Percentiles rank a stretch among this genome's conserved stretches.
Evolutionary conservation across 1,284 basidiomycete genomes (phyloP).

Genomic region (Singerocomus inundabilis): DNA sequence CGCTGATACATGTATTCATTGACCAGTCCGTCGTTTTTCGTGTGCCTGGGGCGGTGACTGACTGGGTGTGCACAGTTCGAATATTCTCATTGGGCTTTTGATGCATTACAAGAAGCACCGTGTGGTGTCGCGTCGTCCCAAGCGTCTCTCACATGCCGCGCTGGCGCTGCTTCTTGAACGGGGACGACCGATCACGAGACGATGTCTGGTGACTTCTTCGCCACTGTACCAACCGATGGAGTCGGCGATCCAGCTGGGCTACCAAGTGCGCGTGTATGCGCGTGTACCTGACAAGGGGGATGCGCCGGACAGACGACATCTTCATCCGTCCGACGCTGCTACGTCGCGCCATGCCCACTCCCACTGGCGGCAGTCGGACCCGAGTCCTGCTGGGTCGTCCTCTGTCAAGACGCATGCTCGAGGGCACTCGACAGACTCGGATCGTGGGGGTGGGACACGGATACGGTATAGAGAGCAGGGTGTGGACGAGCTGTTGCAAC

Average conservation of each 20-base stretch:
- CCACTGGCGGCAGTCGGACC: constrained; percentile 28
- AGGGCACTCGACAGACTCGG: constrained; percentile 31
- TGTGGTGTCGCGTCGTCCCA: constrained; percentile 31
- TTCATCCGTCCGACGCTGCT: constrained; percentile 12
- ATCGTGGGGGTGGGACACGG: constrained; percentile 33
- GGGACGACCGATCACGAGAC: constrained; percentile 62
- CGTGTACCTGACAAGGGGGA: constrained; percentile 74
- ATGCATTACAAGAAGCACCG: constrained; percentile 58
- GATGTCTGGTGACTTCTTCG: constrained; percentile 78
- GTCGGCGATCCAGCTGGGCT: constrained; percentile 69
- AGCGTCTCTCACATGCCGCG: constrained; percentile 65
- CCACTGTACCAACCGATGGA: constrained; percentile 83
- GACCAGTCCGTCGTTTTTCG: constrained; percentile 60
- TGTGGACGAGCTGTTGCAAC: constrained; percentile 83
- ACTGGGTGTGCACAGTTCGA: constrained; percentile 53
- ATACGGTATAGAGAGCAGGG: constrained; percentile 75
- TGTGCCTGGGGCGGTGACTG: constrained; percentile 3
- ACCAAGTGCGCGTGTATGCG: constrained; percentile 75
- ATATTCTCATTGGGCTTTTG: constrained; percentile 78
- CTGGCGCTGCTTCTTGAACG: constrained; percentile 72
- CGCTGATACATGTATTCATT: constrained; percentile 78
- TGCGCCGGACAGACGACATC: constrained; percentile 47
- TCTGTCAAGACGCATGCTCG: constrained; percentile 19
- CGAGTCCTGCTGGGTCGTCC: neutral
- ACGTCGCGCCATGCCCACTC: constrained; percentile 14